A percentile compares a stretch with the other conserved stretches of the same genome.
phyloP scores from a whole-genome alignment of 2,329 filamentous ascomycete genomes.

The Claviceps maximensis region DNA sequence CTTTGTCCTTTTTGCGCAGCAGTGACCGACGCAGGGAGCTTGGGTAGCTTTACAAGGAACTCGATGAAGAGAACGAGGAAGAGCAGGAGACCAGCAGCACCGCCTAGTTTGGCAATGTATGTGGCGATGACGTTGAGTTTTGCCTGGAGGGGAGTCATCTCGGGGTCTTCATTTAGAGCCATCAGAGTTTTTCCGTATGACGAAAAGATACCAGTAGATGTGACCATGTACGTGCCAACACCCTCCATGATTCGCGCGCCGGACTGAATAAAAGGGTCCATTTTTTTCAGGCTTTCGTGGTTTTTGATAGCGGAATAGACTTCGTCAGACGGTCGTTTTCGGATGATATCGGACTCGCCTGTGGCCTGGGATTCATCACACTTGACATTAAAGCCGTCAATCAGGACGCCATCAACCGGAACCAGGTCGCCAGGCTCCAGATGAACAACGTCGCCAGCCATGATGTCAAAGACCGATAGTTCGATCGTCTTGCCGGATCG shows the following conservation, averaged over 20 bases:
- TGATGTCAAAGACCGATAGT: constrained; percentile 54
- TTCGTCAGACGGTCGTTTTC: constrained; percentile 53
- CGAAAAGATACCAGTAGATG: constrained; percentile 59
- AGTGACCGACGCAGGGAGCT: constrained; percentile 31
- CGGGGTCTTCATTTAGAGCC: constrained; percentile 58
- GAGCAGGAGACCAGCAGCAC: constrained; percentile 61
- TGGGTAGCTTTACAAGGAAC: constrained; percentile 57
- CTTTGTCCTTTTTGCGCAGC: constrained; percentile 66
- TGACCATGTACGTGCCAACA: constrained; percentile 61
- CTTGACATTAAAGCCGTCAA: constrained; percentile 60
- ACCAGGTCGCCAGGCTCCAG: constrained; percentile 66
- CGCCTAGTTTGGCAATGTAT: constrained; percentile 66
- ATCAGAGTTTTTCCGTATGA: constrained; percentile 66
- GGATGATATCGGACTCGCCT: constrained; percentile 65
- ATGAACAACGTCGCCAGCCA: constrained; percentile 58
- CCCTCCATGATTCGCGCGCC: constrained; percentile 67
- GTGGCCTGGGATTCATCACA: constrained; percentile 69
- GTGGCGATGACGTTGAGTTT: constrained; percentile 65
- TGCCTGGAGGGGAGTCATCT: constrained; percentile 63
- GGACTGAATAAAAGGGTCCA: constrained; percentile 78
- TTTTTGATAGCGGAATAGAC: constrained; percentile 58
- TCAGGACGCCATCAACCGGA: constrained; percentile 60
- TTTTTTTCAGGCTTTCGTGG: constrained; percentile 52
- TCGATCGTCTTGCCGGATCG: constrained; percentile 59
- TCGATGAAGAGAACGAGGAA: constrained; percentile 80